These are phyloP conservation scores for Scolecobasidium constrictum DNA, from an alignment of 2,329 filamentous ascomycete genomes.

Conservation along the genomic window DNA sequence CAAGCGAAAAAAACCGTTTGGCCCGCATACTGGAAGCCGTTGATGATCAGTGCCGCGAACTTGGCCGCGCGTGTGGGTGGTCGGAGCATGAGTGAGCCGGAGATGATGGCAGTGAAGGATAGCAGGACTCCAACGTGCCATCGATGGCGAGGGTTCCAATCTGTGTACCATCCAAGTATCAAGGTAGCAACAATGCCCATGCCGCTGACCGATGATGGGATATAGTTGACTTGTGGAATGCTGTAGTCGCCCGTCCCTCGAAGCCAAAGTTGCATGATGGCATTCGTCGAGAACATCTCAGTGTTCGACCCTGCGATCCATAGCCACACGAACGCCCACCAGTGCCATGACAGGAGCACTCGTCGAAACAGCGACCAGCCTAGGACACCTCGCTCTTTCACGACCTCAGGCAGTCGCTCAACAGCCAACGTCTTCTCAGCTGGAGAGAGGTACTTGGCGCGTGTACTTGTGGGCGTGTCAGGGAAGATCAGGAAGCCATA, in stretches of 20 bases:
- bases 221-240: constrained; percentile 41
- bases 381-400: too few relatives aligned
- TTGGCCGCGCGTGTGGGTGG: constrained; percentile 36
- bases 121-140: constrained; percentile 60
- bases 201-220: constrained; percentile 41
- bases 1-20: constrained; percentile 67
- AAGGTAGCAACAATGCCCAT: constrained; percentile 46
- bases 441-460: constrained; percentile 30
- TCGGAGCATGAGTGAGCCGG: constrained; percentile 50
- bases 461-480: constrained; percentile 31
- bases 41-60: constrained; percentile 60
- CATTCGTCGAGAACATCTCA: constrained; percentile 58
- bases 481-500: constrained; percentile 41
- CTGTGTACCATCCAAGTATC: constrained; percentile 59
- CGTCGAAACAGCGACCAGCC: constrained; percentile 41
- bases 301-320: constrained; percentile 64
- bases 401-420: constrained; percentile 32
- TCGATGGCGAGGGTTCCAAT: constrained; percentile 51
- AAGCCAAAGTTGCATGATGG: constrained; percentile 42
- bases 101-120: constrained; percentile 50
- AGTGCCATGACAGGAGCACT: constrained; percentile 50
- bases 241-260: constrained; percentile 36
- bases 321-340: constrained; percentile 54
- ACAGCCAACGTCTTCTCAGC: constrained; percentile 32
- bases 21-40: constrained; percentile 59